Base-by-base conservation (phyloP, 768 basidiomycete species). In the Coprinellus aureogranulatus region DNA sequence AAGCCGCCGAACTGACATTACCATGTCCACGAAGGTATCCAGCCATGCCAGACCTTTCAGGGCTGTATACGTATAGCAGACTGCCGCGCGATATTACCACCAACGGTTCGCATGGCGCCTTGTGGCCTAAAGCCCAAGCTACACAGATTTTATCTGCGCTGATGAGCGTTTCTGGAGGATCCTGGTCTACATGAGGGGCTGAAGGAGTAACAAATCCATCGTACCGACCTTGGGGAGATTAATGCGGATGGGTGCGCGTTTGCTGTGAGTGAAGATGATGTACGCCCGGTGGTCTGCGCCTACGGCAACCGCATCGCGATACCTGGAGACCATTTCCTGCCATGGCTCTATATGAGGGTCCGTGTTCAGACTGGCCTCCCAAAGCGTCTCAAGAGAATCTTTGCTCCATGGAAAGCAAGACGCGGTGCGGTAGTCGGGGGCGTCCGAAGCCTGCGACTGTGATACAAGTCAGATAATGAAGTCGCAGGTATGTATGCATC, bases 11-110 rank as follows among this genome's bases (percentile, higher is more conserved):
- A 71, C 84, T 72, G 71, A 89, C 89, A 37, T 85, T 87, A 22
- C 89, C 89, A 66, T 91, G 89, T 2, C 88, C 89, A 39, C 86
- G 81, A 40, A 88, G 72, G 59, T 71, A 75, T 6, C 85, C 79
- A 2, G 78, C 56, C 4, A 85, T 59, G 2, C 66, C 64, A 40
- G 72, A 71, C 20, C 65, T 69, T 51, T 69, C 70, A 10, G 80
- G 70, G 61, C 85, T 77, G 64, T 83, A 77, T 16, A 89, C 72
- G 64, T 84, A 84, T 22, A 90, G 60, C 22, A 87, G 62, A 54
- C 81, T 81, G 39, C 77, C 75, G 28, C 76, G 70, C 9, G 85
- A 77, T 59, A 87, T 79, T 26, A 90, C 65, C 25, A 89, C 65
- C 18, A 90, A 69, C 9, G 89, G 88, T n/a, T 84, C 77, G 14